Base-by-base conservation (phyloP, 2,329 filamentous ascomycete genomes). In the Rutstroemia sp. region DNA sequence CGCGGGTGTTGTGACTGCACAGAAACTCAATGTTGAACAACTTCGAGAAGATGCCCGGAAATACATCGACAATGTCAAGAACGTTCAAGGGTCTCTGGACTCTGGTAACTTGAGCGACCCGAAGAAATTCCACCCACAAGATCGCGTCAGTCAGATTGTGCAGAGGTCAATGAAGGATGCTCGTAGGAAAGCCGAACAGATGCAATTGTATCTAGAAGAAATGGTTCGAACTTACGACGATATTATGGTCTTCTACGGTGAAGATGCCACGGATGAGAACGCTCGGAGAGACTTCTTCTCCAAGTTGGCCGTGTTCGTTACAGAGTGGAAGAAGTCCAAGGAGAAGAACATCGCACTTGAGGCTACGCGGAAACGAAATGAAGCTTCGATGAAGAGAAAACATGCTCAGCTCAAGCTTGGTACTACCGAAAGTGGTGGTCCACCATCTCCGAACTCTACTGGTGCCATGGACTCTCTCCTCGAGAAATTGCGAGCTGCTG, bases 101-200 rank as follows among this genome's bases (percentile, higher is more conserved):
- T 87, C 86, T 37, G 94, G 94, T 65, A 97, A 96, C 70, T 77
- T 99, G 61, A 96, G 90, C 69, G 94, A 99, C 69, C 88, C 92
- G 46, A 96, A 94, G 78, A 95, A 92, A 67, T 99, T 99, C 78
- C 94, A 99, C 69, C 92, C 94, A 17, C 89, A 97, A 73, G 94
- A 99, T 71, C 89, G 94, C 59, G 92, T 97, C 45, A 88, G 87
- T 60, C 89, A 95, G 72, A 80, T 97, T 37, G 92, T 96, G 55
- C 90, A 96, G 73, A 81, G 92, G 51, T 86, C 82, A 63, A 97
- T 99, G 92, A 97, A 96, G 76, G 94, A 99, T 63, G 94, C 94
- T 19, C 79, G 94, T 60, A 82, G 92, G 66, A 99, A 97, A 76
- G 91, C 94, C 2, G 92, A 96, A 72, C 94, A 97, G 75, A 88